Percentiles rank a stretch among this genome's conserved stretches.
phyloP scores from a whole-genome alignment of 2,329 filamentous ascomycete species.

The Pseudocercospora fijiensis region DNA sequence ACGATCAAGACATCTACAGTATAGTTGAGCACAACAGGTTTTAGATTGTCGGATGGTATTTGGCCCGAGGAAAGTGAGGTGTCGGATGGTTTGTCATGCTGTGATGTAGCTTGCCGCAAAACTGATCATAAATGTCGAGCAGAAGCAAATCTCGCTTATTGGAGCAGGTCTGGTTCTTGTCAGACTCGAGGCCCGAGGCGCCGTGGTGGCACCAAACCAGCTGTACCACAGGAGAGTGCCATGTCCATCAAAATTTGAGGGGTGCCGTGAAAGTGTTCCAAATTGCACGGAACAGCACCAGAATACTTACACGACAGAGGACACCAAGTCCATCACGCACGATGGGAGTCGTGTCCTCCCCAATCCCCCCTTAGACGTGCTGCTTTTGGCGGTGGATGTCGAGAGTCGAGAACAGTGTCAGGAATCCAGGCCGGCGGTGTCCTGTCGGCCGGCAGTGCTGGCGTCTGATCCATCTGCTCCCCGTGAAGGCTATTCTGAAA shows the following conservation, averaged over 20 bases:
- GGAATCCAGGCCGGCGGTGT: not conserved
- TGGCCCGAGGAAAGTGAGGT: not conserved
- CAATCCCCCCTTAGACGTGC: not conserved
- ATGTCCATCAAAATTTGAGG: not conserved
- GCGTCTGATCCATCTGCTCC: not conserved
- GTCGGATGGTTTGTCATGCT: not conserved
- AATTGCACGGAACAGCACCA: not conserved
- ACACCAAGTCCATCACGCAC: not conserved
- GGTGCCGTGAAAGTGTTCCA: not conserved
- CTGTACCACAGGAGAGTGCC: not conserved
- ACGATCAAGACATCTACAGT: no score
- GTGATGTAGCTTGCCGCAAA: not conserved
- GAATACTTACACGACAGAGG: not conserved
- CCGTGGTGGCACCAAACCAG: not conserved
- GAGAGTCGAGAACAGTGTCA: not conserved
- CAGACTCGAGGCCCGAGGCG: no score
- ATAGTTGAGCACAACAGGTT: no score
- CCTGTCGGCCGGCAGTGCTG: not conserved
- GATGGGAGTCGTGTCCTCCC: no score
- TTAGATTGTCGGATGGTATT: no score
- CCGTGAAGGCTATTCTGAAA: constrained; percentile 1
- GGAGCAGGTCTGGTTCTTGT: not conserved
- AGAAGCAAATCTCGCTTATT: not conserved
- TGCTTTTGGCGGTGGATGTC: not conserved
- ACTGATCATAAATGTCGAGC: not conserved